Conservation (phyloP, 768 basidiomycete genomes). For the Mrakia blollopis region DNA sequence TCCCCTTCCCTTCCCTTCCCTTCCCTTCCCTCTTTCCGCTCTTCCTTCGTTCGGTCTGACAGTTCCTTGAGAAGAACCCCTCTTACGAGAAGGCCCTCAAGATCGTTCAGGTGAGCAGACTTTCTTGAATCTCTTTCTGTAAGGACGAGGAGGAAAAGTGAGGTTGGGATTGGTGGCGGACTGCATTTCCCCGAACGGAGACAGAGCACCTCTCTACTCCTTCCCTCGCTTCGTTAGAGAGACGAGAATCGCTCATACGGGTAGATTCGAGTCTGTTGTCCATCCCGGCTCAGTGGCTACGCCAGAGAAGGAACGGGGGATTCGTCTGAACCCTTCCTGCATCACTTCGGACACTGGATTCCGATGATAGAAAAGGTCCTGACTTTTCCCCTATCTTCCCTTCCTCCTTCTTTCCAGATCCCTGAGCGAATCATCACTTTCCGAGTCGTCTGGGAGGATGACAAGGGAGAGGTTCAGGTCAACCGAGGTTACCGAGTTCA, state of each 20-base stretch:
- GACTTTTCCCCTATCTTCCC: slow-evolving; percentile 35
- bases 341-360: not conserved
- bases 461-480: slow-evolving; percentile 60
- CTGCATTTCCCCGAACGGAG: not conserved
- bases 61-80: slow-evolving; percentile 62
- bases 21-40: not conserved
- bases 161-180: not conserved
- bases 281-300: too few relatives aligned
- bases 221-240: too few relatives aligned
- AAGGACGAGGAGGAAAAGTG: not conserved
- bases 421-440: slow-evolving; percentile 55
- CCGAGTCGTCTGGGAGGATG: slow-evolving; percentile 74
- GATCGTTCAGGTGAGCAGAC: slow-evolving; percentile 43
- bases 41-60: not conserved
- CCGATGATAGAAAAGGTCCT: not conserved
- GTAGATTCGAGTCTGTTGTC: too few relatives aligned
- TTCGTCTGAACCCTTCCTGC: not conserved
- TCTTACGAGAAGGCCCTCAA: slow-evolving; percentile 64
- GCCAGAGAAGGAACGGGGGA: too few relatives aligned
- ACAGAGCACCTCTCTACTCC: not conserved
- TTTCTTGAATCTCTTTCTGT: not conserved
- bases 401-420: slow-evolving; percentile 37
- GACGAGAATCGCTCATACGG: too few relatives aligned
- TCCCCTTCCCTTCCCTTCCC: not conserved
- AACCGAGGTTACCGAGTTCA: slow-evolving; percentile 72